These are phyloP conservation scores for Gnaphalium uliginosum DNA, from an alignment of 129 eudicot genomes.

Conservation along the genomic window DNA sequence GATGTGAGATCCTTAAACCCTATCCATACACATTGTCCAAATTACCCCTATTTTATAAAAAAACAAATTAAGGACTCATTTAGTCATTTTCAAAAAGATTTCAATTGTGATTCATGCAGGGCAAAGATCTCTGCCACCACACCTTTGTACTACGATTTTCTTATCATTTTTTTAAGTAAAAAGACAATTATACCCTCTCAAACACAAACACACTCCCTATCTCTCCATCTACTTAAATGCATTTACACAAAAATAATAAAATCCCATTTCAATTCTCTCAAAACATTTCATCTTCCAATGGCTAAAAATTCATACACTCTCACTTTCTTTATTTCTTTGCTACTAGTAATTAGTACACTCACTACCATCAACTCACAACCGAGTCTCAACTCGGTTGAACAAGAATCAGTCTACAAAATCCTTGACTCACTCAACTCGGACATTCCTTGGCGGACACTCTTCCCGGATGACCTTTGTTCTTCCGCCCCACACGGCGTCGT, in stretches of 20 bases:
- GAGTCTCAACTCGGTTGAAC: constrained; percentile 55
- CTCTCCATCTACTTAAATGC: neutral
- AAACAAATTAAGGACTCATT: neutral
- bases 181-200: constrained; percentile 26
- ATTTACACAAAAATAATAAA: neutral
- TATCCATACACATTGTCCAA: neutral
- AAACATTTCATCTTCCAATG: constrained; percentile 23
- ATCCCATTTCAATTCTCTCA: neutral
- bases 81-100: constrained; percentile 1
- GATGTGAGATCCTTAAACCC: constrained; percentile 5
- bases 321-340: constrained; percentile 18
- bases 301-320: constrained; percentile 22
- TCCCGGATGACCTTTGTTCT: constrained; percentile 78
- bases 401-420: constrained; percentile 68
- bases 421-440: constrained; percentile 77
- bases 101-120: constrained; percentile 18
- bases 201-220: neutral
- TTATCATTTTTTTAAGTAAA: constrained; percentile 6
- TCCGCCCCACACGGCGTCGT: constrained; percentile 89
- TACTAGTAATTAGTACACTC: neutral
- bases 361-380: constrained; percentile 42
- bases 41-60: constrained; percentile 8
- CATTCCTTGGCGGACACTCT: constrained; percentile 72
- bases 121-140: constrained; percentile 40
- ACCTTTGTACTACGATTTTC: constrained; percentile 25